Evolutionary conservation across 495 filamentous ascomycete genomes (phyloP), one percentile per base, ranked within the genome.

Genomic region (Aspergillus conjunctus): DNA sequence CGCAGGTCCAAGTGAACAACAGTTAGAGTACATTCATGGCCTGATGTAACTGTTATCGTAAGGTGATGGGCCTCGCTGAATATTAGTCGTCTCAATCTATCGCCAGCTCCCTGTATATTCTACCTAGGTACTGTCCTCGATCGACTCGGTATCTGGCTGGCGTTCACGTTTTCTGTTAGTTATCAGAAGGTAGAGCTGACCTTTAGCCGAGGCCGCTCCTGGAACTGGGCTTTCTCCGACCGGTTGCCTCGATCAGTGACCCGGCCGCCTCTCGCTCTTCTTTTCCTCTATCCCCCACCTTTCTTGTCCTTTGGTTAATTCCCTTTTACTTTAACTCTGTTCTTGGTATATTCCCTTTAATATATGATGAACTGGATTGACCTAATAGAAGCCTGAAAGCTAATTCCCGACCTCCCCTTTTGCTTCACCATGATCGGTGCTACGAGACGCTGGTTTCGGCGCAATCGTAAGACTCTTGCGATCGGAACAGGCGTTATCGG

Each of bases 381-480:
- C 44, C 48, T 1, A 41, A 41, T 50, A 59, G 44, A 55, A 39
- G 26, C 45, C 21, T 59, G 46, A 37, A 48, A 64, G 53, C 62
- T 57, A 56, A 46, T 61, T 22, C 54, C 56, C 49, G 26, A 48
- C 14, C 10, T 41, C 49, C 37, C 54, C 51, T 10, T 54, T 62
- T 60, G 58, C 64, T 57, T 63, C 75, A 80, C 66, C 69, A 96
- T 97, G 92, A 87, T 96, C 73, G 81, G 84, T 66, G 85, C 91
- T 66, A 90, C 89, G 52, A 88, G 88, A 74, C 85, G 84, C 79
- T 98, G 94, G 92, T 81, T 97, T 63, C 85, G 85, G 76, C 91
- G 92, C 78, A 96, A 98, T 81, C 88, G 91, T 74, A 94, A 88
- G 61, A 88, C 86, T 62, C 83, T 98, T 65, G 91, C 91, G 67